phyloP scores from a whole-genome alignment of 164 flowering plant species.

The Chloranthus sessilifolius region DNA sequence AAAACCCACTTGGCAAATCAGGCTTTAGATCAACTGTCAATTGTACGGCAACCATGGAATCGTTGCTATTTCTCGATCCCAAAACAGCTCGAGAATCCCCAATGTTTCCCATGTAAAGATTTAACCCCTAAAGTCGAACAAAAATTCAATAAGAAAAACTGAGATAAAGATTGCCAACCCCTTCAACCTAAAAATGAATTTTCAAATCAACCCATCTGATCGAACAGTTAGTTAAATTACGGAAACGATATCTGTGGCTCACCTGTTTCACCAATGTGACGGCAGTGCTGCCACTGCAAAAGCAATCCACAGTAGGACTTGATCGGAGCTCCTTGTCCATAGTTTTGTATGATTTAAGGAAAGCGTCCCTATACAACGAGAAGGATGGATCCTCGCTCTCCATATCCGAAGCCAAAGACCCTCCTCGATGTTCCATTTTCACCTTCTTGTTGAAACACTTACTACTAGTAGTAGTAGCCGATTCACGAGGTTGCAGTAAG shows the following conservation, averaged over 20 bases:
- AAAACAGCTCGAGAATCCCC: constrained; percentile 96
- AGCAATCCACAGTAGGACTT: constrained; percentile 79
- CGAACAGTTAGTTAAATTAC: too few relatives aligned
- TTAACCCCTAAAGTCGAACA: constrained; percentile 49
- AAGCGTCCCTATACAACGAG: constrained; percentile 67
- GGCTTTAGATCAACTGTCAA: constrained; percentile 87
- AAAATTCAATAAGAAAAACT: background rate
- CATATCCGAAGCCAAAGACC: constrained; percentile 21
- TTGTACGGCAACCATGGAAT: constrained; percentile 66
- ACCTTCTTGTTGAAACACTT: constrained; percentile 35
- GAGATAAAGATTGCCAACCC: background rate
- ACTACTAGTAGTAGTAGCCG: constrained; percentile 33
- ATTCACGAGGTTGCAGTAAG: constrained; percentile 35
- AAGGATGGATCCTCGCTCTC: constrained; percentile 44
- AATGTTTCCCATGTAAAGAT: constrained; percentile 80
- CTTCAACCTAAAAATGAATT: background rate
- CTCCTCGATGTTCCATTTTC: constrained; percentile 34
- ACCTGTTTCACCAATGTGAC: constrained; percentile 89
- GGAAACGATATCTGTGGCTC: background rate
- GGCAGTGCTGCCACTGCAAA: constrained; percentile 95
- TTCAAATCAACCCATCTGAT: background rate
- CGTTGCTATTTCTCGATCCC: constrained; percentile 62
- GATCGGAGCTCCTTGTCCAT: constrained; percentile 91
- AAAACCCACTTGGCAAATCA: constrained; percentile 75
- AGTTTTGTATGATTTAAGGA: constrained; percentile 68